Conservation (phyloP, 768 basidiomycete genomes). For the Suillus decipiens region DNA sequence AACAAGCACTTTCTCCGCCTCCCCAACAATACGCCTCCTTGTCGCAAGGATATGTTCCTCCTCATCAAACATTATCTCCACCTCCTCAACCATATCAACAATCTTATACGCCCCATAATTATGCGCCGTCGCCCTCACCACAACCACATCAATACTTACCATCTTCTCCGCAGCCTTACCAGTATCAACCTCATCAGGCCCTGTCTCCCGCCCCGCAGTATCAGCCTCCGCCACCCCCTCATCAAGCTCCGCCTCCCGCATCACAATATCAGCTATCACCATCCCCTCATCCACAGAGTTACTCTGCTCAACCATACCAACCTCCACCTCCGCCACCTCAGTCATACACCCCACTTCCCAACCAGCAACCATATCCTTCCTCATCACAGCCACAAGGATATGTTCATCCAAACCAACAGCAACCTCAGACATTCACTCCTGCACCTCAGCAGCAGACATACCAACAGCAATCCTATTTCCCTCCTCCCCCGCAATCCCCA, state of each 20-base stretch:
- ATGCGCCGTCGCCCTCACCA: conserved; percentile 7
- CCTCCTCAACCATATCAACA: conserved; percentile 19
- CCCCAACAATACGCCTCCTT: conserved; percentile 15
- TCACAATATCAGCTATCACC: conserved; percentile 15
- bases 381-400: conserved; percentile 7
- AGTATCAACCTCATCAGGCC: conserved; percentile 12
- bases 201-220: background rate
- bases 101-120: conserved; percentile 14
- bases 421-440: conserved; percentile 18
- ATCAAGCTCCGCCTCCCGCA: conserved; percentile 13
- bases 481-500: conserved; percentile 21
- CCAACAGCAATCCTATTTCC: conserved; percentile 20
- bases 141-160: conserved; percentile 19
- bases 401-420: conserved; percentile 16
- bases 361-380: conserved; percentile 16
- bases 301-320: conserved; percentile 18
- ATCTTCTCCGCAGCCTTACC: conserved; percentile 17
- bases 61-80: conserved; percentile 1
- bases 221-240: conserved; percentile 28
- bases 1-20: conserved; percentile 3
- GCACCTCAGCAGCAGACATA: conserved; percentile 20
- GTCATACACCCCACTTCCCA: conserved; percentile 5
- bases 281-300: conserved; percentile 36
- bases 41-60: conserved; percentile 7
- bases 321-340: conserved; percentile 16